Base-by-base conservation (phyloP, 2,329 filamentous ascomycete genomes). In the Talaromyces sp. region DNA sequence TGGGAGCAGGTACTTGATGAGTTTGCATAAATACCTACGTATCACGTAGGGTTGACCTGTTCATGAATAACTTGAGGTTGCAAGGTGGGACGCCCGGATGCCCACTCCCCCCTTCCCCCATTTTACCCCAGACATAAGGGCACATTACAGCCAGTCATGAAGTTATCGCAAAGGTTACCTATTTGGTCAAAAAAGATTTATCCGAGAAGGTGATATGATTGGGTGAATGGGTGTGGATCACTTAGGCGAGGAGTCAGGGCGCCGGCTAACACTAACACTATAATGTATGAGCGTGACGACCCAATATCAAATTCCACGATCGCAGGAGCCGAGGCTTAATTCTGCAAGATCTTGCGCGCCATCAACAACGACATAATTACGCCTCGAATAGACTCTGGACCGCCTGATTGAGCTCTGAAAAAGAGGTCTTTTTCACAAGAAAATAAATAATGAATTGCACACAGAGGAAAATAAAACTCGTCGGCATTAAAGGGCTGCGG, bases 111-210 rank as follows among this genome's bases (percentile, higher is more conserved):
- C n/a, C n/a, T n/a, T n/a, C n/a, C n/a, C n/a, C 41, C 40, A 17
- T 27, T n/a, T 42, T 19, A 27, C 36, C 36, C 32, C 32, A 35
- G 36, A 16, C 36, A 20, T 22, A n/a, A 30, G 41, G 13, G n/a
- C 9, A 10, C 8, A 22, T 14, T n/a, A 22, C 16, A n/a, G 19
- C 14, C n/a, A 35, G 30, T 27, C 11, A 4, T 2, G 13, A 1
- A 27, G 24, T n/a, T 32, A 36, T 46, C 43, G 43, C 43, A 46
- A 16, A 46, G 43, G 32, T 35, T 46, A 46, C 43, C 30, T 4
- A 3, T 35, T 36, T 35, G 16, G 30, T 39, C 36, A n/a, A 27
- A 4, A 9, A 11, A 32, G 29, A 44, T 32, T 13, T 11, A 35
- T 32, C 43, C 19, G 14, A 36, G 10, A 10, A 36, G 7, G 3